These are phyloP conservation scores for Cucumis cinereus DNA, from an alignment of 306 rosid genomes.

Conservation along the genomic window DNA sequence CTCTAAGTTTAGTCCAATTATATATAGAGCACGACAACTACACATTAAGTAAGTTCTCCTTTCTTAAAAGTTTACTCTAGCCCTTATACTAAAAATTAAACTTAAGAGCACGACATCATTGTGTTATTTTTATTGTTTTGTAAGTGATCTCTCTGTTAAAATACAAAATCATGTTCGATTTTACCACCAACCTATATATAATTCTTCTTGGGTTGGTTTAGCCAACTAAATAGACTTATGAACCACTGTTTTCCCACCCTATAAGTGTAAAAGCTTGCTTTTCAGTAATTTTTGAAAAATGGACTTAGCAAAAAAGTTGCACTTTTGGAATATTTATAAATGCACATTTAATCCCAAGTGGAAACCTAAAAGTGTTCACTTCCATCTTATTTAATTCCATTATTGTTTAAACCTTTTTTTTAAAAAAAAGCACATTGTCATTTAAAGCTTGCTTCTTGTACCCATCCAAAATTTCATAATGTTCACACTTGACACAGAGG, in stretches of 20 bases:
- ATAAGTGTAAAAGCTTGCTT: background rate
- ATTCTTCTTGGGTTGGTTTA: background rate
- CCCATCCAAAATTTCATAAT: background rate
- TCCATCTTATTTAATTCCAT: background rate
- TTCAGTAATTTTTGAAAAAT: background rate
- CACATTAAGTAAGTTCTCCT: no score
- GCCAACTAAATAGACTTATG: background rate
- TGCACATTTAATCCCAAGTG: slow-evolving; percentile 2
- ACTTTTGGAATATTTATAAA: background rate
- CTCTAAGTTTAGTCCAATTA: no score
- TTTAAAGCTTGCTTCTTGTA: background rate
- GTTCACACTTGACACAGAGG: background rate
- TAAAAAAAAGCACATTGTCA: background rate
- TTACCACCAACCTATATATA: background rate
- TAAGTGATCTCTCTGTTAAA: no score
- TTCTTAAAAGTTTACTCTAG: no score
- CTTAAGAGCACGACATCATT: no score
- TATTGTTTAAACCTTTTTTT: background rate
- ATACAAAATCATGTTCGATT: no score
- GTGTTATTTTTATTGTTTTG: no score
- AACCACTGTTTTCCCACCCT: background rate
- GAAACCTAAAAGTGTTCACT: background rate
- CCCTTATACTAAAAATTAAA: no score
- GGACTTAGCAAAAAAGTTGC: background rate
- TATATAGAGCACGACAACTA: no score